Evolutionary conservation across 306 rosid species (phyloP).

Genomic region (Urtica urens): DNA sequence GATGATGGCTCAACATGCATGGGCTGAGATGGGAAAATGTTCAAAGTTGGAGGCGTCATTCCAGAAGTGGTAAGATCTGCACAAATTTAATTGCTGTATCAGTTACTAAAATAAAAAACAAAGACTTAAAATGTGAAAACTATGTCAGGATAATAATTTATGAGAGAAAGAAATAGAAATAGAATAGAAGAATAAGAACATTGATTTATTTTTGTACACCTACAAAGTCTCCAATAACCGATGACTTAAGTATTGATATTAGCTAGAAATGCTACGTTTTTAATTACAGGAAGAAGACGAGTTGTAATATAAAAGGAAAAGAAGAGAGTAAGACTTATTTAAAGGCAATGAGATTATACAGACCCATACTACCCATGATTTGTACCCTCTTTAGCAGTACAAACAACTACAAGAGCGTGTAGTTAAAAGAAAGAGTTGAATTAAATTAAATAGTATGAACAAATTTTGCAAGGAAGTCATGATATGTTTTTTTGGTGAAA

Average conservation of each 20-base stretch:
- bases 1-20: slow-evolving; percentile 77
- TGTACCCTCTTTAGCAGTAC: slow-evolving; percentile 12
- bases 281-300: slow-evolving; percentile 1
- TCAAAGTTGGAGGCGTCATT: slow-evolving; percentile 90
- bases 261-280: slow-evolving; percentile 4
- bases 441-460: background rate
- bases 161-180: no score
- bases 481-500: slow-evolving; percentile 19
- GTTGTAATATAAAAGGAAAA: background rate
- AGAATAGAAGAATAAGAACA: no score
- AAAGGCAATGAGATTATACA: background rate
- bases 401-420: slow-evolving; percentile 15
- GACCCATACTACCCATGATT: slow-evolving; percentile 26
- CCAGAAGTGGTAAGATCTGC: slow-evolving; percentile 47
- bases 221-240: no score
- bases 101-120: no score
- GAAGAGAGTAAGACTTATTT: background rate
- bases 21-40: slow-evolving; percentile 95
- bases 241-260: no score
- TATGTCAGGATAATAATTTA: no score
- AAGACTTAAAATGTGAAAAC: no score
- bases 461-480: slow-evolving; percentile 22
- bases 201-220: no score
- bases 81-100: no score
- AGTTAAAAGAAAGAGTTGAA: slow-evolving; percentile 8